These are phyloP conservation scores for Pseudotulostoma volvatum DNA, from an alignment of 495 filamentous ascomycete species.

Conservation along the genomic window DNA sequence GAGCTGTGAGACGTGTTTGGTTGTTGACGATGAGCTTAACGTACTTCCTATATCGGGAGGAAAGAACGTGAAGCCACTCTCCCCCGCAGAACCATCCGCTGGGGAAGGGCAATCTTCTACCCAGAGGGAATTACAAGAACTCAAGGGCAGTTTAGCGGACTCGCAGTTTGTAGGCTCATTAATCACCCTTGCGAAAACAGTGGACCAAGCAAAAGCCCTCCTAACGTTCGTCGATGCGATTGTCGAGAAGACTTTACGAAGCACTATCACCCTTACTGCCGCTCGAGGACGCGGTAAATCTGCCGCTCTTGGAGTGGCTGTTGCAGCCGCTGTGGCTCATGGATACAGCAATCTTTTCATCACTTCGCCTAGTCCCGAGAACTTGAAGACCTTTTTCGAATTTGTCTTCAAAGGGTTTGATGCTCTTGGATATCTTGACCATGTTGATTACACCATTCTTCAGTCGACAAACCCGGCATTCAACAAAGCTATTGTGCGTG, in stretches of 20 bases:
- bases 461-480: constrained; percentile 98
- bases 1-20: constrained; percentile 83
- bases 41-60: constrained; percentile 94
- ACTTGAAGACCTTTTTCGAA: constrained; percentile 94
- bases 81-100: constrained; percentile 47
- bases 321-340: constrained; percentile 85
- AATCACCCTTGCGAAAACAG: constrained; percentile 68
- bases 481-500: constrained; percentile 95
- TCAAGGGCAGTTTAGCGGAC: constrained; percentile 77
- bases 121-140: constrained; percentile 63
- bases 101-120: constrained; percentile 47
- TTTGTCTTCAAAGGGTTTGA: constrained; percentile 99
- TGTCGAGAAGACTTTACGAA: constrained; percentile 84
- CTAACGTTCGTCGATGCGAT: constrained; percentile 94
- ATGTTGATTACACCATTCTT: constrained; percentile 93
- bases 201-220: constrained; percentile 89
- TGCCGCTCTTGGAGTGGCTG: constrained; percentile 81
- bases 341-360: constrained; percentile 99
- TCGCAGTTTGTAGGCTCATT: constrained; percentile 74
- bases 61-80: constrained; percentile 73
- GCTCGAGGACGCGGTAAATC: constrained; percentile 95
- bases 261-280: constrained; percentile 85
- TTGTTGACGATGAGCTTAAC: constrained; percentile 96
- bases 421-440: constrained; percentile 78
- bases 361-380: constrained; percentile 94